These are phyloP conservation scores for Diplodia seriata DNA, from an alignment of 2,329 filamentous ascomycete species.

Conservation along the genomic window DNA sequence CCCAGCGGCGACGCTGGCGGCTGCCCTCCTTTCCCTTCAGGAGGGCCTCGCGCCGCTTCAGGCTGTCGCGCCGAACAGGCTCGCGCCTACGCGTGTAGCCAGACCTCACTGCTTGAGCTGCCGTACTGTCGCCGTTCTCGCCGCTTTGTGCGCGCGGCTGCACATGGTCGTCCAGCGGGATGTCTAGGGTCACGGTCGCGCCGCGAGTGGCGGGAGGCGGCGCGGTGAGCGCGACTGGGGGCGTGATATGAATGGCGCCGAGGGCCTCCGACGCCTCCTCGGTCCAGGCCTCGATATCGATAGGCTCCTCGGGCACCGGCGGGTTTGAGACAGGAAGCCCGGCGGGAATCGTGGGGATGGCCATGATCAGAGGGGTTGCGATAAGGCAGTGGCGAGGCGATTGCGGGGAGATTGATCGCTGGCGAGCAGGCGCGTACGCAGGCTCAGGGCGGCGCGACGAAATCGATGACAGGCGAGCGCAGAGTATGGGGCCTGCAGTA, in stretches of 20 bases:
- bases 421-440: neutral
- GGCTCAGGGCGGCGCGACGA: too few species aligned
- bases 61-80: constrained; percentile 65
- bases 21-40: constrained; percentile 91
- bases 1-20: constrained; percentile 85
- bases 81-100: constrained; percentile 60
- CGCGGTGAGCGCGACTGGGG: constrained; percentile 37
- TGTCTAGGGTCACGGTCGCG: constrained; percentile 70
- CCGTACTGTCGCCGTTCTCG: constrained; percentile 44
- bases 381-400: constrained; percentile 18
- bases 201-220: constrained; percentile 51
- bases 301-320: constrained; percentile 35
- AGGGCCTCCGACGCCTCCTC: constrained; percentile 54
- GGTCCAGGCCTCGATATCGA: constrained; percentile 58
- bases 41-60: constrained; percentile 74
- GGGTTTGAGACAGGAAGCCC: neutral
- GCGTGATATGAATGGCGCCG: constrained; percentile 49
- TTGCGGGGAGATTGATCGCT: neutral
- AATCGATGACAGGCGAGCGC: neutral
- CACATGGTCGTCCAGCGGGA: constrained; percentile 72
- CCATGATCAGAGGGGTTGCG: constrained; percentile 15
- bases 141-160: constrained; percentile 39
- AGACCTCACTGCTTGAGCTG: constrained; percentile 55
- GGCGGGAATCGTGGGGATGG: neutral
- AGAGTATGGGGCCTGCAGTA: neutral